These are phyloP conservation scores for Xylaria multiplex DNA, from an alignment of 2,329 filamentous ascomycete species.

Conservation along the genomic window DNA sequence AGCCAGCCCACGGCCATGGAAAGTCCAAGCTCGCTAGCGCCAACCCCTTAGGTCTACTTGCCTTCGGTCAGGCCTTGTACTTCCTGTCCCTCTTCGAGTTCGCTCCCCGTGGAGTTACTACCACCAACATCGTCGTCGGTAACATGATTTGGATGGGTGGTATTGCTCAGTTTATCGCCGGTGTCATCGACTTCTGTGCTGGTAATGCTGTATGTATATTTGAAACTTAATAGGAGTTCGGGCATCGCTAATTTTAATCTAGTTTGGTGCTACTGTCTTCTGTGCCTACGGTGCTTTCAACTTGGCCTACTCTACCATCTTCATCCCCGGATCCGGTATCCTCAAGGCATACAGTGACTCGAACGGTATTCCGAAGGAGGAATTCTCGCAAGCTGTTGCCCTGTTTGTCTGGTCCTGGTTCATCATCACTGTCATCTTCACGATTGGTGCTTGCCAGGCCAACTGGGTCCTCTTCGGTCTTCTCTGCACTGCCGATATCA, in stretches of 20 bases:
- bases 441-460: conserved; percentile 42
- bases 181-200: conserved; percentile 42
- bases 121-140: conserved; percentile 48
- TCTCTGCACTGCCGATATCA: conserved; percentile 41
- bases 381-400: conserved; percentile 44
- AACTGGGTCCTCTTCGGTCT: conserved; percentile 40
- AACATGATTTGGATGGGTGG: conserved; percentile 53
- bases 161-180: conserved; percentile 44
- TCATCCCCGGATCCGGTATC: conserved; percentile 52
- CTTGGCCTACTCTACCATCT: conserved; percentile 53
- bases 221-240: not conserved
- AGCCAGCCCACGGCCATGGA: conserved; percentile 25
- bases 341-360: conserved; percentile 50
- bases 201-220: conserved; percentile 42
- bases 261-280: conserved; percentile 53
- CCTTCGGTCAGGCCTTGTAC: conserved; percentile 51
- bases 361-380: conserved; percentile 41
- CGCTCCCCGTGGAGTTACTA: conserved; percentile 37
- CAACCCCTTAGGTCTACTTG: conserved; percentile 50
- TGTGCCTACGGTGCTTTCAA: conserved; percentile 54
- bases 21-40: conserved; percentile 42
- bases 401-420: conserved; percentile 46
- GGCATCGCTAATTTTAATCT: conserved; percentile 16
- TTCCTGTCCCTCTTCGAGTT: conserved; percentile 42
- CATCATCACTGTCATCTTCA: conserved; percentile 45